Conservation (phyloP, 2,329 filamentous ascomycete species). For the Epichloe bromicola region DNA sequence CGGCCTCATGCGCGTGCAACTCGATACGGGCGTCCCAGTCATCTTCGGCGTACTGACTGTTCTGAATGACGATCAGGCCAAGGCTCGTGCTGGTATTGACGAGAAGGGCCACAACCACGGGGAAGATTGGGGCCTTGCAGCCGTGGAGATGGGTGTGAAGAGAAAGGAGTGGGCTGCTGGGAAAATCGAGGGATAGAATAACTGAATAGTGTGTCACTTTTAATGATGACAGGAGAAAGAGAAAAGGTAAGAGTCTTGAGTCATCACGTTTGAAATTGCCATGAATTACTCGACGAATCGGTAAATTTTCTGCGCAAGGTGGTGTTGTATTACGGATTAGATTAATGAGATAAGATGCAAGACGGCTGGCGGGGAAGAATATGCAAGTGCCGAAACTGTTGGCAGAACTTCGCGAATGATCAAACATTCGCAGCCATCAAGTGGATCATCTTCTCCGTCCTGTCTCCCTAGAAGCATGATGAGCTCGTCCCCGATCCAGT, state of each 20-base stretch:
- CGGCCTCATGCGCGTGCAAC: slow-evolving; percentile 85
- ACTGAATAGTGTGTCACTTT: too few relatives aligned
- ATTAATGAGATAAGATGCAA: not conserved
- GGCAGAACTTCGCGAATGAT: not conserved
- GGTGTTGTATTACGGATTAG: not conserved
- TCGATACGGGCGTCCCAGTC: slow-evolving; percentile 79
- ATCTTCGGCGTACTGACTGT: slow-evolving; percentile 89
- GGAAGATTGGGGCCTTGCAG: slow-evolving; percentile 88
- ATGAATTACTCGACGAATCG: too few relatives aligned
- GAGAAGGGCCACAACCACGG: slow-evolving; percentile 73
- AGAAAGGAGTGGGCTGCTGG: slow-evolving; percentile 71
- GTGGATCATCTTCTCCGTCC: not conserved
- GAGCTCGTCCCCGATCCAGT: not conserved
- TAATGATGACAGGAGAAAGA: not conserved
- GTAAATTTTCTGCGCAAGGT: too few relatives aligned
- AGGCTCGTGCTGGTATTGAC: slow-evolving; percentile 68
- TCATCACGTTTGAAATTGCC: not conserved
- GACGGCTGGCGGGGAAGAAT: not conserved
- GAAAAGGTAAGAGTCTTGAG: not conserved
- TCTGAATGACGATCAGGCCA: slow-evolving; percentile 74
- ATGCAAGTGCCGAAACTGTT: too few relatives aligned
- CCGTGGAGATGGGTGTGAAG: slow-evolving; percentile 89
- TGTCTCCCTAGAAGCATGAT: not conserved
- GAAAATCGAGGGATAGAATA: slow-evolving; percentile 31
- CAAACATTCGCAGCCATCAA: too few relatives aligned